Evolutionary conservation across 129 eudicot genomes (phyloP).

Genomic region (Artemisia tridentata): DNA sequence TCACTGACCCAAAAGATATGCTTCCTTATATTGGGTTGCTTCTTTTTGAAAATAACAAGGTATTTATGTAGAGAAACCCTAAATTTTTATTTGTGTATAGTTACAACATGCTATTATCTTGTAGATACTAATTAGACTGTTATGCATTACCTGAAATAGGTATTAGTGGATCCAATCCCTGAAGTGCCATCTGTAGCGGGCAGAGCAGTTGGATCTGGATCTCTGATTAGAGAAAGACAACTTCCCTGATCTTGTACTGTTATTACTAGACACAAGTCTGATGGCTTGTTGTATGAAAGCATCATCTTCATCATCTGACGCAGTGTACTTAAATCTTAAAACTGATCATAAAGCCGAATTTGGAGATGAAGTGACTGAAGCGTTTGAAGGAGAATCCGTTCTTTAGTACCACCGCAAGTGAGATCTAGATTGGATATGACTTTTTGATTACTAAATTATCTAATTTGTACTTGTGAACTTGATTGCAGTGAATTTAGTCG

Average conservation of each 20-base stretch:
- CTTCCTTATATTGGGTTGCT: conserved; percentile 85
- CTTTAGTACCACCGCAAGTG: too few species aligned
- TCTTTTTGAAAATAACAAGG: conserved; percentile 96
- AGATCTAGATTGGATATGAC: too few species aligned
- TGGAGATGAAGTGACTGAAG: too few species aligned
- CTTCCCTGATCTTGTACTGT: conserved; percentile 93
- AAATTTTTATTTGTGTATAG: background rate
- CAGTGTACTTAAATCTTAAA: too few species aligned
- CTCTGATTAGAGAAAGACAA: conserved; percentile 91
- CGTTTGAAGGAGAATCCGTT: too few species aligned
- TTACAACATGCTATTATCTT: conserved; percentile 22
- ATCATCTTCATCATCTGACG: too few species aligned
- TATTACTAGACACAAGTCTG: conserved; percentile 91
- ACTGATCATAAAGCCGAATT: too few species aligned
- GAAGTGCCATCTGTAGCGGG: conserved; percentile 98
- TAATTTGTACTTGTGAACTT: too few species aligned
- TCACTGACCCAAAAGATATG: conserved; percentile 96
- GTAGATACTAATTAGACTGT: background rate
- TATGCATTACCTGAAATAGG: conserved; percentile 42
- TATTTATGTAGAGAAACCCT: background rate
- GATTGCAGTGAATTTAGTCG: too few species aligned
- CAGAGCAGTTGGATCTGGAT: conserved; percentile 85
- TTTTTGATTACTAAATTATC: too few species aligned
- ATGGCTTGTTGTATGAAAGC: conserved; percentile 29
- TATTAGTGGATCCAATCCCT: conserved; percentile 96